Percentiles rank a stretch among this genome's conserved stretches.
Evolutionary conservation across 805 yeast genomes (phyloP).

Genomic region (Saccharomycopsis sp.): DNA sequence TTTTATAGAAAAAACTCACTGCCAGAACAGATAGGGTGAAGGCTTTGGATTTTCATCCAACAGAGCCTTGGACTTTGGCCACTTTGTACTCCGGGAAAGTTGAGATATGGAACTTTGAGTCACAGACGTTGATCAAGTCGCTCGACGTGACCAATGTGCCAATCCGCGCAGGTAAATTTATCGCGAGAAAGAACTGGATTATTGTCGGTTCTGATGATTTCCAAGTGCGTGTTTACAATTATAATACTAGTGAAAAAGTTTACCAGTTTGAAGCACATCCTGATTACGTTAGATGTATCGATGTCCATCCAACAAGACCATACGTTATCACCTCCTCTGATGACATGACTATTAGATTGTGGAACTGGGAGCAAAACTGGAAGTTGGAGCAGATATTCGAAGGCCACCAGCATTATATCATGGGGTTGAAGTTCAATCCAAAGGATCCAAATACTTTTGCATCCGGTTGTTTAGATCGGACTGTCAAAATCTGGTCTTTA

Average conservation of each 20-base stretch:
- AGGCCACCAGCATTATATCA: constrained; percentile 93
- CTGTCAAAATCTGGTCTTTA: constrained; percentile 94
- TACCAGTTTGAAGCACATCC: constrained; percentile 97
- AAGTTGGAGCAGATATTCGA: constrained; percentile 80
- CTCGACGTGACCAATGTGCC: constrained; percentile 95
- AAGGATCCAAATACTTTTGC: constrained; percentile 98
- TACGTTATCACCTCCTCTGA: constrained; percentile 83
- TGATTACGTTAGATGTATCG: constrained; percentile 87
- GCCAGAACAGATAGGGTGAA: constrained; percentile 94
- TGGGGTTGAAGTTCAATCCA: constrained; percentile 93
- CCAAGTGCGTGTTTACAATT: constrained; percentile 86
- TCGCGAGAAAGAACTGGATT: constrained; percentile 96
- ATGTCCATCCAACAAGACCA: constrained; percentile 92
- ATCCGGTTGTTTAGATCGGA: constrained; percentile 90
- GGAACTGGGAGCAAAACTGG: constrained; percentile 99
- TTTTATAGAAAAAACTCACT: constrained; percentile 61
- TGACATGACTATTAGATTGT: constrained; percentile 82
- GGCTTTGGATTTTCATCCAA: constrained; percentile 95
- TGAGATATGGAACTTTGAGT: constrained; percentile 92
- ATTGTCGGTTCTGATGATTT: constrained; percentile 95
- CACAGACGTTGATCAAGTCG: constrained; percentile 72
- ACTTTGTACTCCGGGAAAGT: constrained; percentile 86
- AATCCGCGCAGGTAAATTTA: constrained; percentile 88
- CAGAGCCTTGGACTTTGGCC: constrained; percentile 93
- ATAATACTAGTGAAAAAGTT: constrained; percentile 90